Base-by-base conservation (phyloP, 2,329 filamentous ascomycete species). In the Metarhizium humberi region DNA sequence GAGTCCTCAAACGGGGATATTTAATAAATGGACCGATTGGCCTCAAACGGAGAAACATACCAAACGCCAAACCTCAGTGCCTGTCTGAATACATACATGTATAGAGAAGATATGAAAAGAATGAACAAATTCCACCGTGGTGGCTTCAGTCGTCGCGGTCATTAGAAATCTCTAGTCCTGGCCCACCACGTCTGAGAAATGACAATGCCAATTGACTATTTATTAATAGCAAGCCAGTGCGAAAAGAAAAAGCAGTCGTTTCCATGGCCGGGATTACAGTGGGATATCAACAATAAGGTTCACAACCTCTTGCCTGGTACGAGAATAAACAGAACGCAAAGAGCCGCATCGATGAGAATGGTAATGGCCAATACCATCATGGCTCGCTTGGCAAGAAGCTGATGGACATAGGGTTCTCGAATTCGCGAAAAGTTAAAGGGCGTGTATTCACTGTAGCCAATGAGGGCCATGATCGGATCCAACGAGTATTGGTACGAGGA, bases 391-490 rank as follows among this genome's bases (percentile, higher is more conserved):
- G 84, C 84, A 55, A 99, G 80, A 20, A 97, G 83, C 66, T 85
- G 88, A 60, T 90, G 87, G 55, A 99, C 88, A 67, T 94, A 99
- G 0, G 91, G 89, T 71, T 99, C 94, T 55, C 88, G 84, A 60
- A 97, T 90, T 45, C 84, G 82, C 29, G 88, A 87, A 75, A 95
- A 96, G 71, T 86, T 88, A 78, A 96, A 92, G 52, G 95, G 91
- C 0, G 92, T 96, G 74, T 97, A 96, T 75, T 99, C 95, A 75
- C 92, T 96, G 70, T 86, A 87, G 40, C 92, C 92, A n/a, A 88
- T 70, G 20, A 97, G 79, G 4, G 91, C 94, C 70, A 97, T 84
- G 59, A 96, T 77, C 0, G 95, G 92, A 65, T 99, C 94, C 52
- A 99, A 83, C 60, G 90, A 91, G 74, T 97, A 99, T 70, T 97